Conservation (phyloP, 768 basidiomycete genomes). For the Filobasidium wieringae region DNA sequence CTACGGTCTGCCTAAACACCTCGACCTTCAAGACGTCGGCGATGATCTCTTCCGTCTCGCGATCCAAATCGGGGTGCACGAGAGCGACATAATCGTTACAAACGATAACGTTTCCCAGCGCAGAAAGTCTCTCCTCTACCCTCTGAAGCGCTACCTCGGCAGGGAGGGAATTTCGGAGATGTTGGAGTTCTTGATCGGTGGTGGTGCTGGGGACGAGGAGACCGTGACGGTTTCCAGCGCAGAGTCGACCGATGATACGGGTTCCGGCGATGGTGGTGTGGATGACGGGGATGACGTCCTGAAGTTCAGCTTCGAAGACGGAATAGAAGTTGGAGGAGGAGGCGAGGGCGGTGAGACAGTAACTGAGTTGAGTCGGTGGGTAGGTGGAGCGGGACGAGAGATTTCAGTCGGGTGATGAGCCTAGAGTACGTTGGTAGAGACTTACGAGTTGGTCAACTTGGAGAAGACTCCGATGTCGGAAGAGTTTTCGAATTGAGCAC, state of each 20-base stretch:
- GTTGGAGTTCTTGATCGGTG: constrained; percentile 95
- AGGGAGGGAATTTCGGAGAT: constrained; percentile 87
- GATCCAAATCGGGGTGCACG: constrained; percentile 93
- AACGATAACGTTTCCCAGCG: constrained; percentile 94
- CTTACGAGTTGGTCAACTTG: constrained; percentile 74
- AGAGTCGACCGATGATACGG: constrained; percentile 81
- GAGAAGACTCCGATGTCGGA: constrained; percentile 94
- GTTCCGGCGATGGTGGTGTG: constrained; percentile 92
- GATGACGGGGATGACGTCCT: constrained; percentile 87
- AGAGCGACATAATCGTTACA: constrained; percentile 98
- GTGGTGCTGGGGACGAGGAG: constrained; percentile 90
- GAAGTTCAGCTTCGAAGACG: constrained; percentile 86
- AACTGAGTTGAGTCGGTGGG: constrained; percentile 43
- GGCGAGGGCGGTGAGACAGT: constrained; percentile 86
- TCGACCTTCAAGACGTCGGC: constrained; percentile 98
- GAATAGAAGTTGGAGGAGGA: constrained; percentile 97
- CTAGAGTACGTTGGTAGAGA: neutral
- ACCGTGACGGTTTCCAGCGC: constrained; percentile 93
- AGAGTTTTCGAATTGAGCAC: constrained; percentile 87
- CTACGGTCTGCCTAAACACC: constrained; percentile 94
- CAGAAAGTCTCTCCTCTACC: constrained; percentile 91
- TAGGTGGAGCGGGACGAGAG: neutral
- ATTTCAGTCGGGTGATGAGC: neutral
- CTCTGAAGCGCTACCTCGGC: constrained; percentile 88
- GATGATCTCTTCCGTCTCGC: constrained; percentile 99